phyloP scores from a whole-genome alignment of 1,284 basidiomycete genomes.

The Pseudozyma tsukubaensis region DNA sequence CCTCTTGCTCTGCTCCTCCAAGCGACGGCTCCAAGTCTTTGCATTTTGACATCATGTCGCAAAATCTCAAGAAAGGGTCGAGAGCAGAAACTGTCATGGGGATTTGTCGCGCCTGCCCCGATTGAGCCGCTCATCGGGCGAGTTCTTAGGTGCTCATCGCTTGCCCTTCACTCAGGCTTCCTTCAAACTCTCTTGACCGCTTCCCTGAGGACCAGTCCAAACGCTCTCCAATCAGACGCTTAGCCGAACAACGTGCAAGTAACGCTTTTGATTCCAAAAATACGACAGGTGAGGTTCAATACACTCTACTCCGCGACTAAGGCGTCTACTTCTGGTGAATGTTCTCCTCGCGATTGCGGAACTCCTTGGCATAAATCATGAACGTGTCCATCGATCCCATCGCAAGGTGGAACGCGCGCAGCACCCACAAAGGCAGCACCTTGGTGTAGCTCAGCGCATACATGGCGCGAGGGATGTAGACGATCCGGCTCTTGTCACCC shows the following conservation, averaged over 20 bases:
- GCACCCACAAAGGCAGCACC: conserved; percentile 36
- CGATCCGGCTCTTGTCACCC: conserved; percentile 39
- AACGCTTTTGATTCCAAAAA: background rate
- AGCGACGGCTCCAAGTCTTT: too few relatives aligned
- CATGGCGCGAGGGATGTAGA: conserved; percentile 41
- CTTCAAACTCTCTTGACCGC: too few relatives aligned
- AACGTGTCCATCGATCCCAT: conserved; percentile 43
- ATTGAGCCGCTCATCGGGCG: too few relatives aligned
- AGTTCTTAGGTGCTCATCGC: background rate
- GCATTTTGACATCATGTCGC: too few relatives aligned
- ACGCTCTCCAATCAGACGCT: background rate
- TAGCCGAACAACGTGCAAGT: too few relatives aligned
- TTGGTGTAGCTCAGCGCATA: conserved; percentile 43
- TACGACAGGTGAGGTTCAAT: background rate
- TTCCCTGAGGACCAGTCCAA: background rate
- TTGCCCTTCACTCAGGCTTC: background rate
- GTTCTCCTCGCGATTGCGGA: conserved; percentile 27
- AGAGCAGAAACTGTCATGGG: too few relatives aligned
- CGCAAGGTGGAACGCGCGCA: conserved; percentile 7
- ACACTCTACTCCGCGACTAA: too few relatives aligned
- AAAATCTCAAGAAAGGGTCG: too few relatives aligned
- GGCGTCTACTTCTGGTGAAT: conserved; percentile 23
- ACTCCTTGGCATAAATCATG: conserved; percentile 37
- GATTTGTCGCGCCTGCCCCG: too few relatives aligned
- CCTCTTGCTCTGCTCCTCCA: too few relatives aligned